phyloP scores from a whole-genome alignment of 129 eudicot genomes.

The Helianthus tuberosus region DNA sequence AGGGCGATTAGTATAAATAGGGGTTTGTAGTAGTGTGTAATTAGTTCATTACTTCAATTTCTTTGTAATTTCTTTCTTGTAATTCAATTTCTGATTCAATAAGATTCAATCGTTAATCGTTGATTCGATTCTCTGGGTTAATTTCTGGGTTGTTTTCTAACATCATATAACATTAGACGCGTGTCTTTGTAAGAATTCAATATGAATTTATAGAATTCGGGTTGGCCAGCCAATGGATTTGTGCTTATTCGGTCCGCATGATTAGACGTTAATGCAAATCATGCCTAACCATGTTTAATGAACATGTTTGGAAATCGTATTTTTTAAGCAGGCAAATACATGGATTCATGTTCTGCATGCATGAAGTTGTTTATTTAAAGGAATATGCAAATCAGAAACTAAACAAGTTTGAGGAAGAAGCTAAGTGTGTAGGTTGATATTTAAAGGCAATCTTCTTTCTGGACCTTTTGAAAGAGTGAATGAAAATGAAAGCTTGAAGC shows the following conservation, averaged over 20 bases:
- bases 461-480: constrained; percentile 15
- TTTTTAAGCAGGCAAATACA: background rate
- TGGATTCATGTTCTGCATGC: constrained; percentile 5
- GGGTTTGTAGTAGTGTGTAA: too few relatives aligned
- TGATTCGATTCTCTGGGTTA: too few relatives aligned
- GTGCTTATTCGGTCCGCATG: background rate
- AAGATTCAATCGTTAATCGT: too few relatives aligned
- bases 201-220: background rate
- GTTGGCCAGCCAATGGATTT: background rate
- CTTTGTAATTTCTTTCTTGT: too few relatives aligned
- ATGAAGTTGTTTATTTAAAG: constrained; percentile 2
- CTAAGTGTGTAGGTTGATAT: constrained; percentile 17
- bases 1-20: too few relatives aligned
- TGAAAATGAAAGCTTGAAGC: constrained; percentile 43
- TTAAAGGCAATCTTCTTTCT: constrained; percentile 16
- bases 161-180: too few relatives aligned
- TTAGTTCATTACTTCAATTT: too few relatives aligned
- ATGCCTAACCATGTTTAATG: background rate
- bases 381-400: constrained; percentile 20
- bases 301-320: background rate
- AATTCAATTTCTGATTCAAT: too few relatives aligned
- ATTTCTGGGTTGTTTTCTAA: too few relatives aligned
- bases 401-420: constrained; percentile 30
- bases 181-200: too few relatives aligned
- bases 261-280: background rate